Conservation (phyloP, 495 filamentous ascomycete genomes). For the Baudoinia panamericana region DNA sequence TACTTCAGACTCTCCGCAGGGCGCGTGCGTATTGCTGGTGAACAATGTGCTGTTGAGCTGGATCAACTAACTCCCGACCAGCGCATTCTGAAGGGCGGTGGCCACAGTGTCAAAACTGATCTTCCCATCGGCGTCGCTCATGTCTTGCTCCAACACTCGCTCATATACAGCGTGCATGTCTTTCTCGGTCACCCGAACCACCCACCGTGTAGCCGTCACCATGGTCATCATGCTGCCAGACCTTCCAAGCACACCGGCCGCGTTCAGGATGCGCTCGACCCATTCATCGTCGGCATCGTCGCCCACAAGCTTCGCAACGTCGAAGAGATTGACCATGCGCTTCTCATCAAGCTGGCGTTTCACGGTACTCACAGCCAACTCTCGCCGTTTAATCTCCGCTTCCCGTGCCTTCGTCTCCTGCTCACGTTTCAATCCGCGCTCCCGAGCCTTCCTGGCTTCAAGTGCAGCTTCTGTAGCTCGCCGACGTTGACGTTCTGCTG, state of each 20-base stretch:
- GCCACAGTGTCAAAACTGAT: slow-evolving; percentile 2
- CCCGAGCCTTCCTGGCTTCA: slow-evolving; percentile 19
- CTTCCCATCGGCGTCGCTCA: background rate
- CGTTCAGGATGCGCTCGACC: slow-evolving; percentile 25
- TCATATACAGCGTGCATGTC: slow-evolving; percentile 24
- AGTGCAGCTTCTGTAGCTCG: slow-evolving; percentile 32
- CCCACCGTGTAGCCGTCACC: slow-evolving; percentile 26
- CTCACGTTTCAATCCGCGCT: slow-evolving; percentile 9
- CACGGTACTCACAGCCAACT: slow-evolving; percentile 26
- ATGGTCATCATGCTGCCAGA: slow-evolving; percentile 17
- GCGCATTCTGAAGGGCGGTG: background rate
- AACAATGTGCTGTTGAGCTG: no score
- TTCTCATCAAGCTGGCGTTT: slow-evolving; percentile 22
- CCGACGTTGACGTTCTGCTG: slow-evolving; percentile 30
- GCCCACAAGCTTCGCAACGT: slow-evolving; percentile 20
- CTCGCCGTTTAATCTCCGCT: slow-evolving; percentile 24
- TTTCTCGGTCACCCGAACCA: slow-evolving; percentile 21
- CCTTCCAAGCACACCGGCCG: slow-evolving; percentile 20
- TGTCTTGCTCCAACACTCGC: slow-evolving; percentile 1
- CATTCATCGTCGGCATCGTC: slow-evolving; percentile 24
- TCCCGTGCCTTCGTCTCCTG: slow-evolving; percentile 20
- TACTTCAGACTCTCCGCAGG: no score
- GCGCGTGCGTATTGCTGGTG: no score
- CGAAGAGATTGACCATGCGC: slow-evolving; percentile 23
- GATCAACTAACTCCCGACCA: background rate